Evolutionary conservation across 1,284 basidiomycete species (phyloP).

Genomic region (Tilletiaria anomala): DNA sequence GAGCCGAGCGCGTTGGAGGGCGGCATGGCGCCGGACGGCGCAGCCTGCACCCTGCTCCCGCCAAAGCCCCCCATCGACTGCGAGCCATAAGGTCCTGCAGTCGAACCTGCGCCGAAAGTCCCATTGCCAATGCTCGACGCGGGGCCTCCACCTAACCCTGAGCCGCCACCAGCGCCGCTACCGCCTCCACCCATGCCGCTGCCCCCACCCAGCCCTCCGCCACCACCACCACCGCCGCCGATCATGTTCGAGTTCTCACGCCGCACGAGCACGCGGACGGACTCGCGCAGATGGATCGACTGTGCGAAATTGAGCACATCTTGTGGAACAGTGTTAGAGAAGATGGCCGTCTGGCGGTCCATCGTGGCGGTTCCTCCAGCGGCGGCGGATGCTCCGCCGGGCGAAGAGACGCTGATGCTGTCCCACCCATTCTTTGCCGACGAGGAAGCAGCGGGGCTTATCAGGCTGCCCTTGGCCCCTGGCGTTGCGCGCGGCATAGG

Average conservation of each 20-base stretch:
- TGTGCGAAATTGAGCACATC: slow-evolving; percentile 81
- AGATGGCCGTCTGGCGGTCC: slow-evolving; percentile 87
- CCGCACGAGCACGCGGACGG: slow-evolving; percentile 84
- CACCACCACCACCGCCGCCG: too few species aligned
- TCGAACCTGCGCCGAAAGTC: too few species aligned
- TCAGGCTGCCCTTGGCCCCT: too few species aligned
- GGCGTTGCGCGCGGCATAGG: slow-evolving; percentile 49
- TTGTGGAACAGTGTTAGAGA: slow-evolving; percentile 85
- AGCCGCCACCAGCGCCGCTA: too few species aligned
- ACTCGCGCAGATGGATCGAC: slow-evolving; percentile 74
- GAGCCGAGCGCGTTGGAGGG: slow-evolving; percentile 21
- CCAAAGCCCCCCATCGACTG: too few species aligned
- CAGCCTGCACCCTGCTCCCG: background rate
- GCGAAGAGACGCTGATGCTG: background rate
- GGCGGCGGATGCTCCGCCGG: slow-evolving; percentile 38
- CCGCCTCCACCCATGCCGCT: slow-evolving; percentile 5
- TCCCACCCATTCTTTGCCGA: too few species aligned
- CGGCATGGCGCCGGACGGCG: slow-evolving; percentile 53
- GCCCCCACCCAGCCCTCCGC: background rate
- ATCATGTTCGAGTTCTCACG: slow-evolving; percentile 62
- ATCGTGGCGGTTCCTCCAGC: slow-evolving; percentile 41
- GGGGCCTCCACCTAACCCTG: too few species aligned
- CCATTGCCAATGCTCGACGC: too few species aligned
- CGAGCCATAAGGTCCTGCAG: too few species aligned
- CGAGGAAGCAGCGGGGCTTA: too few species aligned